Evolutionary conservation across 371 early-diverging fungal genomes (phyloP).

Genomic region (Mortierella sp.): DNA sequence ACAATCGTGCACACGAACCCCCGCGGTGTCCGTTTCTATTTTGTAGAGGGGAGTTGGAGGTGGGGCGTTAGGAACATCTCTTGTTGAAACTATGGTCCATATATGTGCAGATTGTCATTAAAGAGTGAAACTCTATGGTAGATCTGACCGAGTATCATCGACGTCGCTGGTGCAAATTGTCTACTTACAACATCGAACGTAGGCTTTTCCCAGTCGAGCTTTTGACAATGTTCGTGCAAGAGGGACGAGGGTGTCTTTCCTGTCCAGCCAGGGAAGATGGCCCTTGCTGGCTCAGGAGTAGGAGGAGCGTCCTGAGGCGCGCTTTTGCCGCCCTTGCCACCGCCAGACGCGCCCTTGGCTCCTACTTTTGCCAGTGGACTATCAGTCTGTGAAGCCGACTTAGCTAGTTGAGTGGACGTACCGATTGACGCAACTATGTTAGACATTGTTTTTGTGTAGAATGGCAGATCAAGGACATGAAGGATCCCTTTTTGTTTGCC

Average conservation of each 20-base stretch:
- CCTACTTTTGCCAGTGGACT: conserved; percentile 7
- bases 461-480: background rate
- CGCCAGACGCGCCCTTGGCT: conserved; percentile 15
- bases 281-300: conserved; percentile 40
- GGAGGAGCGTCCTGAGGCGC: conserved; percentile 20
- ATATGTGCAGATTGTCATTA: no score
- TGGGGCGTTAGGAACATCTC: background rate
- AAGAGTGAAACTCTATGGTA: background rate
- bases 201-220: conserved; percentile 83
- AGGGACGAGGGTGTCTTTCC: conserved; percentile 88
- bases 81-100: no score
- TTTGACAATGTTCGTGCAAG: conserved; percentile 85
- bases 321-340: conserved; percentile 29
- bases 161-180: background rate
- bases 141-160: background rate
- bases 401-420: conserved; percentile 22
- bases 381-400: conserved; percentile 8
- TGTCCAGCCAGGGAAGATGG: conserved; percentile 84
- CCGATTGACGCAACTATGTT: background rate
- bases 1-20: conserved; percentile 71
- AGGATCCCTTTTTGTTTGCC: background rate
- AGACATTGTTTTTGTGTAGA: background rate
- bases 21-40: conserved; percentile 54
- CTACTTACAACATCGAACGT: conserved; percentile 66
- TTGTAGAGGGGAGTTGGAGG: background rate